phyloP scores from a whole-genome alignment of 139 green algal genomes.

The Chlorella sp. region DNA sequence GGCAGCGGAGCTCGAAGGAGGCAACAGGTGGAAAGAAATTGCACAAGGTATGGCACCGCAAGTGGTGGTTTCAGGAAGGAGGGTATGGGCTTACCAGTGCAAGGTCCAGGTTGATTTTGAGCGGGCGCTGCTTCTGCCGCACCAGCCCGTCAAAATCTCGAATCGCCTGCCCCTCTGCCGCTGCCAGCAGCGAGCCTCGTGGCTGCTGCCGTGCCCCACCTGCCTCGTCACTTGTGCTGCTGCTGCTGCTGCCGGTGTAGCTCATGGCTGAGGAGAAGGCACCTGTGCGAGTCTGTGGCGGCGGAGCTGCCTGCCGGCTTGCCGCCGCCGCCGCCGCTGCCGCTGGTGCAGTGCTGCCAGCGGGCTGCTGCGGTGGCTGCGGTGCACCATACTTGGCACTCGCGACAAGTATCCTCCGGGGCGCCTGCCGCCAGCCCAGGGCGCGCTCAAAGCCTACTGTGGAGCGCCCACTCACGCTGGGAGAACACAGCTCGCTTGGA shows the following conservation, averaged over 20 bases:
- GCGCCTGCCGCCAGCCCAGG: neutral
- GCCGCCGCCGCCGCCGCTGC: neutral
- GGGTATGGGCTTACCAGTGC: conserved; percentile 55
- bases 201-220: neutral
- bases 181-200: neutral
- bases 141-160: conserved; percentile 8
- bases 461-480: neutral
- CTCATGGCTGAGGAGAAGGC: neutral
- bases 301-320: neutral
- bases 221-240: neutral
- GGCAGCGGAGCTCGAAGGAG: neutral
- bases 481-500: neutral
- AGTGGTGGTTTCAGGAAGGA: neutral
- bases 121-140: conserved; percentile 43
- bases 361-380: neutral
- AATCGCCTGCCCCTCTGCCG: neutral
- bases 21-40: no score
- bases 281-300: neutral
- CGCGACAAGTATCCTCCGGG: neutral
- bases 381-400: neutral
- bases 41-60: no score
- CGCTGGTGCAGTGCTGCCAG: neutral
- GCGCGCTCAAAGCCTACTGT: neutral
- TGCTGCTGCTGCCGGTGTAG: neutral
- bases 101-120: conserved; percentile 91